phyloP scores from a whole-genome alignment of 2,329 filamentous ascomycete species.

The Calonectria hongkongensis region DNA sequence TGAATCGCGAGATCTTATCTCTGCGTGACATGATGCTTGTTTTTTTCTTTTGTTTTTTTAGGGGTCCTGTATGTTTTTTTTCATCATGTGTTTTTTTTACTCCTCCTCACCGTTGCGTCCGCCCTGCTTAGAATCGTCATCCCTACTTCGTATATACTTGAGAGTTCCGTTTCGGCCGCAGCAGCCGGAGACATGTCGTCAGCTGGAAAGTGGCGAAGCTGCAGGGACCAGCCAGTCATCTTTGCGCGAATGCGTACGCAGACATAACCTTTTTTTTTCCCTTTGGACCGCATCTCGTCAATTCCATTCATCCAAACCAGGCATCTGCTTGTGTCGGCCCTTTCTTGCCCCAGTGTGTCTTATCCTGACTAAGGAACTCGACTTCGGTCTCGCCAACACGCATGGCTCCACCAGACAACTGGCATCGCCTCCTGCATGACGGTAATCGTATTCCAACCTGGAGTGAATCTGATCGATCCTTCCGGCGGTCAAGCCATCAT shows the following conservation, averaged over 20 bases:
- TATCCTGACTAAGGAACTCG: slow-evolving; percentile 17
- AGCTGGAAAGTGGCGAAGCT: slow-evolving; percentile 14
- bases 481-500: slow-evolving; percentile 17
- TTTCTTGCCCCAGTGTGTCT: slow-evolving; percentile 4
- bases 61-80: background rate
- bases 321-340: slow-evolving; percentile 9
- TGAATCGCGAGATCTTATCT: slow-evolving; percentile 28
- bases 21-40: slow-evolving; percentile 9
- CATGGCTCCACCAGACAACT: slow-evolving; percentile 30
- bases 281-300: background rate
- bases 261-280: slow-evolving; percentile 8
- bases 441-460: background rate
- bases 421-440: slow-evolving; percentile 14
- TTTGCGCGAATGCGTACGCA: slow-evolving; percentile 1
- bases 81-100: background rate
- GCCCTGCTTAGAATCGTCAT: background rate
- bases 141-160: slow-evolving; percentile 1
- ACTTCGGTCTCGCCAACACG: slow-evolving; percentile 27
- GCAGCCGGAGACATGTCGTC: slow-evolving; percentile 14
- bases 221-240: slow-evolving; percentile 7
- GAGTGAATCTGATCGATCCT: slow-evolving; percentile 1
- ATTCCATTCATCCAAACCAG: slow-evolving; percentile 7
- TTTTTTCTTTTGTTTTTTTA: background rate
- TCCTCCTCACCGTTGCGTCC: background rate
- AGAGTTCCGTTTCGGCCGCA: slow-evolving; percentile 13